Percentiles rank a stretch among this genome's conserved stretches.
phyloP scores from a whole-genome alignment of 805 yeast genomes.

The Wickerhamiella galacta region DNA sequence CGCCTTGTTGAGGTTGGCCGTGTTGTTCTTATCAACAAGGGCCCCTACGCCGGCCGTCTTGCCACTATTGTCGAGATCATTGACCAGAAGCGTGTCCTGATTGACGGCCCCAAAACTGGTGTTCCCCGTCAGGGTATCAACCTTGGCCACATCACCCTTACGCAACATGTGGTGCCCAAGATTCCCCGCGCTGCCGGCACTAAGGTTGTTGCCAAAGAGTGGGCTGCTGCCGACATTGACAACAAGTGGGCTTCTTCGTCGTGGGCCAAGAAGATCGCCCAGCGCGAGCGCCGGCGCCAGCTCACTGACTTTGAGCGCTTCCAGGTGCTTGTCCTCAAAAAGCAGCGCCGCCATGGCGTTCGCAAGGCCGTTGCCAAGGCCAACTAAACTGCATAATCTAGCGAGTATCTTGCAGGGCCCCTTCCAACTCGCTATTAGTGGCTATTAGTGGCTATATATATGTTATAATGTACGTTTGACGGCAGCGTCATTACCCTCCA shows the following conservation, averaged over 20 bases:
- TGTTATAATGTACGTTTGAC: no score
- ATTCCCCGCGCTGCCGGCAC: slow-evolving; percentile 94
- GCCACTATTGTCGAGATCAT: slow-evolving; percentile 97
- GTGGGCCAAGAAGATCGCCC: slow-evolving; percentile 97
- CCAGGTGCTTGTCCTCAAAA: slow-evolving; percentile 95
- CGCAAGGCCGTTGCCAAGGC: slow-evolving; percentile 96
- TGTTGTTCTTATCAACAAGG: slow-evolving; percentile 82
- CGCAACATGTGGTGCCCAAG: slow-evolving; percentile 71
- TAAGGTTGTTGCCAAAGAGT: slow-evolving; percentile 73
- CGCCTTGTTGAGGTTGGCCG: slow-evolving; percentile 99
- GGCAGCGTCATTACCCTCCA: no score
- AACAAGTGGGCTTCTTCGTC: slow-evolving; percentile 84
- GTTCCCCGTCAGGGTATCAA: slow-evolving; percentile 85
- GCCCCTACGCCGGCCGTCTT: slow-evolving; percentile 56
- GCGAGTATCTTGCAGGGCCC: neutral
- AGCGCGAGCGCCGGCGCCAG: slow-evolving; percentile 81
- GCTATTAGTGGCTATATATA: neutral
- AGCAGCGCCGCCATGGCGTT: slow-evolving; percentile 90
- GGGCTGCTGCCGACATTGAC: slow-evolving; percentile 78
- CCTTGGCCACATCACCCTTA: slow-evolving; percentile 77
- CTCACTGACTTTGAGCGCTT: slow-evolving; percentile 97
- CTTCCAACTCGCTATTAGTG: neutral
- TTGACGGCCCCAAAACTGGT: slow-evolving; percentile 87
- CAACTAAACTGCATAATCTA: slow-evolving; percentile 11
- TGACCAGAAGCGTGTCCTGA: slow-evolving; percentile 95